Conservation (phyloP, 2,329 filamentous ascomycete species). For the Trichoderma cornu-damae region DNA sequence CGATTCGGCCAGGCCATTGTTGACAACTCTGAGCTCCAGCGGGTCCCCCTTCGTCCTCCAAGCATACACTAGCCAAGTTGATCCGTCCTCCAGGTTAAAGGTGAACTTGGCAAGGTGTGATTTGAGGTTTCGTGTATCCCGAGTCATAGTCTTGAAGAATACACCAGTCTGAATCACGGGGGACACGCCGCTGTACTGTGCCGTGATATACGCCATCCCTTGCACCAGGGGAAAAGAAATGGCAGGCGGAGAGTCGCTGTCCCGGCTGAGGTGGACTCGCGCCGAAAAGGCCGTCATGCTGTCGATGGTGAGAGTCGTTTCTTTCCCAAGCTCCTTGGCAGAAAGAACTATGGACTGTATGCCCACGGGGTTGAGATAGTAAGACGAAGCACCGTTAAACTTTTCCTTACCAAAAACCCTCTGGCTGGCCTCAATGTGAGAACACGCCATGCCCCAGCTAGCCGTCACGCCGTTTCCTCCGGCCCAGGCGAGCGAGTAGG, state of each 20-base stretch:
- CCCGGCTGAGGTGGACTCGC: constrained; percentile 62
- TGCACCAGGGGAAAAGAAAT: constrained; percentile 81
- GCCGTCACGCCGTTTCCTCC: constrained; percentile 56
- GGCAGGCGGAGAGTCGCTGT: constrained; percentile 47
- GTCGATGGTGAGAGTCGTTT: constrained; percentile 53
- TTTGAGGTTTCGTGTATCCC: constrained; percentile 51
- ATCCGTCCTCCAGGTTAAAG: constrained; percentile 65
- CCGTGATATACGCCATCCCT: constrained; percentile 85
- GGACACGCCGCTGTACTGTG: constrained; percentile 62
- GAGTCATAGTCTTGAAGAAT: constrained; percentile 65
- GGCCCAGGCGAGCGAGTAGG: constrained; percentile 65
- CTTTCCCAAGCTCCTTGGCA: constrained; percentile 62
- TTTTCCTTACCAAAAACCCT: constrained; percentile 59
- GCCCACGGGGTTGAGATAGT: constrained; percentile 75
- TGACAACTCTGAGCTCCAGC: constrained; percentile 63
- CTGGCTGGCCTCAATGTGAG: constrained; percentile 65
- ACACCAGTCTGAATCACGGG: constrained; percentile 71
- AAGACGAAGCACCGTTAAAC: constrained; percentile 55
- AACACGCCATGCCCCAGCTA: constrained; percentile 74
- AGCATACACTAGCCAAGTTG: constrained; percentile 76
- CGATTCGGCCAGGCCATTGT: constrained; percentile 61
- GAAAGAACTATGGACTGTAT: constrained; percentile 78
- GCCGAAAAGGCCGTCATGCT: constrained; percentile 53
- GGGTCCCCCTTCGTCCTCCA: constrained; percentile 53
- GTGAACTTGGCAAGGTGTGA: constrained; percentile 70